These are phyloP conservation scores for Yueomyces sp. DNA, from an alignment of 805 yeast species.

Conservation along the genomic window DNA sequence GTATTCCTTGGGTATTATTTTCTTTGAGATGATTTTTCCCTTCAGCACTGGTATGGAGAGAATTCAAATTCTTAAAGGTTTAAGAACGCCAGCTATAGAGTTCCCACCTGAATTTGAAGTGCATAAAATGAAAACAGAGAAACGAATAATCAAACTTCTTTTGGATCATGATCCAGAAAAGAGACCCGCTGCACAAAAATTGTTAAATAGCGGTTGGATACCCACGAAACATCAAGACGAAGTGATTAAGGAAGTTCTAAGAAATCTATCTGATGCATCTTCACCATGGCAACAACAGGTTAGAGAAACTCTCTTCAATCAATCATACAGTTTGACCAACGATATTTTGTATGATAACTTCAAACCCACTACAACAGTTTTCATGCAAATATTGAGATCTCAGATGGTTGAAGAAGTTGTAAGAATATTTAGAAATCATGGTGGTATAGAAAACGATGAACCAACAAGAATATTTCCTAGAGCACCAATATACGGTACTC, in stretches of 20 bases:
- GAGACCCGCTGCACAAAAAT: conserved; percentile 68
- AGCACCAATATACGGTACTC: conserved; percentile 54
- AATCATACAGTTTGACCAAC: conserved; percentile 72
- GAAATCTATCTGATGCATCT: conserved; percentile 74
- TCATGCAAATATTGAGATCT: conserved; percentile 44
- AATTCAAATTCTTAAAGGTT: conserved; percentile 49
- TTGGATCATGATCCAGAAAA: conserved; percentile 66
- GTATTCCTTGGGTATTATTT: conserved; percentile 88
- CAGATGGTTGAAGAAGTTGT: conserved; percentile 48
- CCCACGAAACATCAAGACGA: conserved; percentile 88
- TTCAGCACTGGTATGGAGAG: conserved; percentile 92
- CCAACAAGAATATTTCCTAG: conserved; percentile 70
- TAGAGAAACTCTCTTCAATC: conserved; percentile 70
- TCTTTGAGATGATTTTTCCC: conserved; percentile 86
- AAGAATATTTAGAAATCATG: conserved; percentile 63
- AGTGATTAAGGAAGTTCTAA: conserved; percentile 75
- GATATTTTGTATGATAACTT: conserved; percentile 67
- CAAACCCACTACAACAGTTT: conserved; percentile 18
- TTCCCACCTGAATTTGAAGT: conserved; percentile 61
- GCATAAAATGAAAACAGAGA: conserved; percentile 41
- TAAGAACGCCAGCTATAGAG: conserved; percentile 45
- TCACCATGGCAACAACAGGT: conserved; percentile 94
- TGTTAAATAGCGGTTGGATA: conserved; percentile 68
- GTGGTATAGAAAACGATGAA: conserved; percentile 65
- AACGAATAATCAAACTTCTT: conserved; percentile 49